Conservation (phyloP, 2,329 filamentous ascomycete genomes). For the Leptographium wingfieldii region DNA sequence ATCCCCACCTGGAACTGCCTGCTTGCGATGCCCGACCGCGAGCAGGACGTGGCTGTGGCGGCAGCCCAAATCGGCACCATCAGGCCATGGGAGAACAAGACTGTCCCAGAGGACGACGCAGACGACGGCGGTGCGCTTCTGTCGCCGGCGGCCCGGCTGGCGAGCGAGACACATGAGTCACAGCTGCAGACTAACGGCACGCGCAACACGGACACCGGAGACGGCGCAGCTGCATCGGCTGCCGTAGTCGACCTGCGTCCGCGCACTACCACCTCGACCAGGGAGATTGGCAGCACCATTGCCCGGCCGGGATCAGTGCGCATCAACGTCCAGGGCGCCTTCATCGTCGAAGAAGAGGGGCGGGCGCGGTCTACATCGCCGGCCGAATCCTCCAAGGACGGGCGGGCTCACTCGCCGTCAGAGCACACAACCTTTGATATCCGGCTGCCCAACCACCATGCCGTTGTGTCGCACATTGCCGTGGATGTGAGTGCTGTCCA, state of each 20-base stretch:
- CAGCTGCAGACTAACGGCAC: neutral
- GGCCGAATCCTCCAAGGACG: constrained; percentile 10
- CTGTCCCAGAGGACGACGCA: neutral
- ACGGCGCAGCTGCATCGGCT: neutral
- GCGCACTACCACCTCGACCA: constrained; percentile 33
- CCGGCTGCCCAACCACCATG: constrained; percentile 87
- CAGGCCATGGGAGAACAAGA: neutral
- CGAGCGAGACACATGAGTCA: neutral
- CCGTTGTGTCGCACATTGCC: constrained; percentile 90
- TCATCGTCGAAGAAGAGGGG: constrained; percentile 80
- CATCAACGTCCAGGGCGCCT: constrained; percentile 94
- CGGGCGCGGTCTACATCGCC: constrained; percentile 19
- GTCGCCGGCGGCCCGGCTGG: neutral
- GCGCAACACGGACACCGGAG: neutral
- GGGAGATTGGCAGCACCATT: constrained; percentile 49
- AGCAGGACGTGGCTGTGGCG: neutral
- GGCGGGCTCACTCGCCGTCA: constrained; percentile 18
- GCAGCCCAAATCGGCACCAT: neutral
- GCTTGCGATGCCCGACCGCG: neutral
- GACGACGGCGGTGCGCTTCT: constrained; percentile 2
- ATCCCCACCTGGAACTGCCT: neutral
- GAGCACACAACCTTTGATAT: constrained; percentile 72
- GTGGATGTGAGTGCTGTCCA: constrained; percentile 59
- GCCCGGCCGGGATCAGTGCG: constrained; percentile 60
- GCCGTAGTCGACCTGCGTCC: constrained; percentile 13